Evolutionary conservation across 768 basidiomycete genomes (phyloP).

Genomic region (Exidia glandulosa): DNA sequence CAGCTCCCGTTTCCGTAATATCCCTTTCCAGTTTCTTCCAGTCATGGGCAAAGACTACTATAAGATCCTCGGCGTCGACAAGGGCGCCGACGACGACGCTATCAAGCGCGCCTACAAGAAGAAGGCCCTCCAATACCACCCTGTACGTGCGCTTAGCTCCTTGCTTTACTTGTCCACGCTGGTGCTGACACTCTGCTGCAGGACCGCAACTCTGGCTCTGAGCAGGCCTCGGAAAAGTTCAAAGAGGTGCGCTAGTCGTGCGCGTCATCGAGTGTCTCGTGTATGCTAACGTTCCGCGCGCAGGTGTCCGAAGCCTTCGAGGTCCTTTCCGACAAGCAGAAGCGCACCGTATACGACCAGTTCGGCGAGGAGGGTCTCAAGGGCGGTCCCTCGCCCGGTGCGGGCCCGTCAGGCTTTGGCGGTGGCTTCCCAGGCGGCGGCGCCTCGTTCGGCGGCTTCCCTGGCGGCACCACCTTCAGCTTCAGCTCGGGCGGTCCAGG

Average conservation of each 20-base stretch:
- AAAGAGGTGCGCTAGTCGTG: slow-evolving; percentile 55
- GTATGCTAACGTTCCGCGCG: neutral
- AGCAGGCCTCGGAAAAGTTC: slow-evolving; percentile 80
- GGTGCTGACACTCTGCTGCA: neutral
- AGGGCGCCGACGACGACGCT: slow-evolving; percentile 68
- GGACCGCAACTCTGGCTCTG: slow-evolving; percentile 70
- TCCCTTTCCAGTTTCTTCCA: slow-evolving; percentile 27
- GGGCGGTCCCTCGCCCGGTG: slow-evolving; percentile 43
- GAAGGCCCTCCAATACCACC: slow-evolving; percentile 37
- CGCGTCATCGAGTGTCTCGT: neutral
- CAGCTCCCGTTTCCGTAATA: neutral
- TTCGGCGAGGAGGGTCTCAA: slow-evolving; percentile 95
- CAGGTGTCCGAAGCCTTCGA: slow-evolving; percentile 94
- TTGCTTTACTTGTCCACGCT: neutral
- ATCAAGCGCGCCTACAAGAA: slow-evolving; percentile 96
- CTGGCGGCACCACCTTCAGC: slow-evolving; percentile 37
- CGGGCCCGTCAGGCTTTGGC: slow-evolving; percentile 20
- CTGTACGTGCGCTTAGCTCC: slow-evolving; percentile 1
- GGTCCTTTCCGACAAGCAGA: slow-evolving; percentile 80
- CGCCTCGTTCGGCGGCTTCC: slow-evolving; percentile 28
- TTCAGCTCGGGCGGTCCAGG: slow-evolving; percentile 37
- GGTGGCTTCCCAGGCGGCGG: slow-evolving; percentile 21
- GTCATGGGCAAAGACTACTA: slow-evolving; percentile 84
- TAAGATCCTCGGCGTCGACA: slow-evolving; percentile 63
- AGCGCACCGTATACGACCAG: slow-evolving; percentile 81